Conservation (phyloP, 352 stramenopile species). For the Pseudoperonospora humuli region DNA sequence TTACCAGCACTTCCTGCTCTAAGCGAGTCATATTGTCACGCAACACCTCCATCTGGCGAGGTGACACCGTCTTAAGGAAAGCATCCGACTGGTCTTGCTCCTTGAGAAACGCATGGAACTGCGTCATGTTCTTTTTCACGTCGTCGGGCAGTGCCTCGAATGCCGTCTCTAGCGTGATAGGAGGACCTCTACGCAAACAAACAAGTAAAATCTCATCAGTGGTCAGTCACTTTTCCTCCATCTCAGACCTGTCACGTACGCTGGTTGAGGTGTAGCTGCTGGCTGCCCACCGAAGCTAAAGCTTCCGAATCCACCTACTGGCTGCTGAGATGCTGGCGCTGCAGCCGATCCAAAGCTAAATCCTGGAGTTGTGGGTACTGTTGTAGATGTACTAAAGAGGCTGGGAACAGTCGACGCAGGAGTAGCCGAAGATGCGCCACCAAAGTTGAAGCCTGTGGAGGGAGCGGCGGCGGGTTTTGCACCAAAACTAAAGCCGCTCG, state of each 20-base stretch:
- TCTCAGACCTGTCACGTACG: conserved; percentile 6
- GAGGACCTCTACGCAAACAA: conserved; percentile 15
- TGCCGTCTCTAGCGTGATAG: conserved; percentile 65
- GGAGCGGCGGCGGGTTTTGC: conserved; percentile 2
- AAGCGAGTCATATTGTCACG: conserved; percentile 48
- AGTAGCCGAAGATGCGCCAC: conserved; percentile 5
- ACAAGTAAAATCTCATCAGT: not conserved
- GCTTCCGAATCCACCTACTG: conserved; percentile 7
- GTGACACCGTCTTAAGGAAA: conserved; percentile 65
- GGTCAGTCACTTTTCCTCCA: not conserved
- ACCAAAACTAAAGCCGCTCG: conserved; percentile 30
- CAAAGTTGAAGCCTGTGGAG: conserved; percentile 21
- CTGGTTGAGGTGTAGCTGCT: conserved; percentile 4
- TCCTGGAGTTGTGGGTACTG: conserved; percentile 2
- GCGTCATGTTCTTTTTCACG: conserved; percentile 69
- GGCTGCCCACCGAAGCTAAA: conserved; percentile 17
- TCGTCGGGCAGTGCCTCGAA: conserved; percentile 64
- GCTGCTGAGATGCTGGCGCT: conserved; percentile 6
- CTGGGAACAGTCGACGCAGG: conserved; percentile 7
- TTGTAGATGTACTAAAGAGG: conserved; percentile 16
- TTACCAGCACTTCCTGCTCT: conserved; percentile 53
- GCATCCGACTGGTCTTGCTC: conserved; percentile 65
- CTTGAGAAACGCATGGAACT: conserved; percentile 69
- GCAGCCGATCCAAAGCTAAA: conserved; percentile 16
- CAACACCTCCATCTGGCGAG: conserved; percentile 43